Conservation (phyloP, 2,329 filamentous ascomycete genomes). For the Paraphaeosphaeria minitans region DNA sequence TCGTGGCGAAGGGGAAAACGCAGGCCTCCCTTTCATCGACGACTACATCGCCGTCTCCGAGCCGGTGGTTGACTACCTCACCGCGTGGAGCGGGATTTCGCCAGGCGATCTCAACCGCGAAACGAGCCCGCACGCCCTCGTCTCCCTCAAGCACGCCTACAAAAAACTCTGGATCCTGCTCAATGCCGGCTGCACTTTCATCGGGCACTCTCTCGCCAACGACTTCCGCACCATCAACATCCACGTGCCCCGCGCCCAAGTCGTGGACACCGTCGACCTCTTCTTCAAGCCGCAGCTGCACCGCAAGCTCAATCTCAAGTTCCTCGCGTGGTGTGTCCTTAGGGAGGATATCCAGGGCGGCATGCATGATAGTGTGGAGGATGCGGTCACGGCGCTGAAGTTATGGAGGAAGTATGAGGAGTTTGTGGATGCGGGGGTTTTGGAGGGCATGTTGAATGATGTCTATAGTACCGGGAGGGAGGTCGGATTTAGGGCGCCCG, state of each 20-base stretch:
- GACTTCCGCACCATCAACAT: slow-evolving; percentile 99
- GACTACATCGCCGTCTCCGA: slow-evolving; percentile 95
- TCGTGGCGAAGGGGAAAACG: slow-evolving; percentile 75
- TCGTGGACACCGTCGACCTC: slow-evolving; percentile 91
- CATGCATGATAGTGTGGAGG: slow-evolving; percentile 93
- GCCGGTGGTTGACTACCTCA: slow-evolving; percentile 92
- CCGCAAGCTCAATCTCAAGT: slow-evolving; percentile 88
- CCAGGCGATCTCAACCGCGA: slow-evolving; percentile 81
- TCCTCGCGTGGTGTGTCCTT: slow-evolving; percentile 84
- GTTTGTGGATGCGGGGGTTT: slow-evolving; percentile 81
- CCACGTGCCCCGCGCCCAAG: slow-evolving; percentile 85
- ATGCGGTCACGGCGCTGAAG: slow-evolving; percentile 87
- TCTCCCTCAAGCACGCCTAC: slow-evolving; percentile 88
- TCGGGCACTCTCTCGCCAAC: slow-evolving; percentile 90
- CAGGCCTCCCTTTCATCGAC: slow-evolving; percentile 90
- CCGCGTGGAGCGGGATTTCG: slow-evolving; percentile 89
- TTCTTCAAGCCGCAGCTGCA: slow-evolving; percentile 83
- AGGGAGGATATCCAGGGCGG: slow-evolving; percentile 93
- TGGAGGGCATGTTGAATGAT: slow-evolving; percentile 83
- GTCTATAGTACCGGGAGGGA: slow-evolving; percentile 73
- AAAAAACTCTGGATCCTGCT: slow-evolving; percentile 98
- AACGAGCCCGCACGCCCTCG: slow-evolving; percentile 78
- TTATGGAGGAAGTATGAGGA: slow-evolving; percentile 90
- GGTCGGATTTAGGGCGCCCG: slow-evolving; percentile 50
- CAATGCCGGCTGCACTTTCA: slow-evolving; percentile 90